Evolutionary conservation across 2,329 filamentous ascomycete species (phyloP).

Genomic region (Colletotrichum sp.): DNA sequence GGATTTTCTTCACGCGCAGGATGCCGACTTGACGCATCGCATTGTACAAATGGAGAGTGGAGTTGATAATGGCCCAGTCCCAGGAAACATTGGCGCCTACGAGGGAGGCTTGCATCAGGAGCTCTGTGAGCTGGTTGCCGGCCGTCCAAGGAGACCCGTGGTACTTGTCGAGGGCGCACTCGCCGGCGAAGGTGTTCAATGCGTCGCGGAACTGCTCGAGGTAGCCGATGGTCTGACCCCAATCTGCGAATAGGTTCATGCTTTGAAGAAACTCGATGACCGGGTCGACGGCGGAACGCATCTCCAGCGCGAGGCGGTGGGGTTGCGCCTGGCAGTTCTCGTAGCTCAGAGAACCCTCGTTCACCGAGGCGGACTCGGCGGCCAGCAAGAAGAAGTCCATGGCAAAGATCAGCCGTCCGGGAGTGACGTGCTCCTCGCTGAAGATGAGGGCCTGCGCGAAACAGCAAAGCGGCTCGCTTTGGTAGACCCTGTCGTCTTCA

Average conservation of each 20-base stretch:
- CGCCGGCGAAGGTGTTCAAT: neutral
- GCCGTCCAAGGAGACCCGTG: neutral
- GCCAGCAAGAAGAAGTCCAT: neutral
- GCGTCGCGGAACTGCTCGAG: neutral
- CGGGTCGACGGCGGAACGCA: neutral
- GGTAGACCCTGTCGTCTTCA: neutral
- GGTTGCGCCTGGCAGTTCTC: neutral
- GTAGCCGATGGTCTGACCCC: neutral
- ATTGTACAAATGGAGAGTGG: neutral
- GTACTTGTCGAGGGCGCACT: neutral
- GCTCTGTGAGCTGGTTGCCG: neutral
- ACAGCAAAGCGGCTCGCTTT: neutral
- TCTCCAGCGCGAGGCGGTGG: neutral
- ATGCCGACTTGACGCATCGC: neutral
- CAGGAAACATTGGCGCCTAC: neutral
- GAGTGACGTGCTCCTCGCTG: neutral
- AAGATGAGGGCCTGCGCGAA: neutral
- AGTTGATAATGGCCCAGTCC: neutral
- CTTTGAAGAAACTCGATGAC: neutral
- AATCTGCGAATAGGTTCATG: neutral
- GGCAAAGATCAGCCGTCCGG: neutral
- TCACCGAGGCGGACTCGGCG: neutral
- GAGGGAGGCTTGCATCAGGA: neutral
- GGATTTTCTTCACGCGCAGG: neutral
- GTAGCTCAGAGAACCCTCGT: neutral